Evolutionary conservation across 805 yeast genomes (phyloP).

Genomic region (Myxozyma kluyveri): DNA sequence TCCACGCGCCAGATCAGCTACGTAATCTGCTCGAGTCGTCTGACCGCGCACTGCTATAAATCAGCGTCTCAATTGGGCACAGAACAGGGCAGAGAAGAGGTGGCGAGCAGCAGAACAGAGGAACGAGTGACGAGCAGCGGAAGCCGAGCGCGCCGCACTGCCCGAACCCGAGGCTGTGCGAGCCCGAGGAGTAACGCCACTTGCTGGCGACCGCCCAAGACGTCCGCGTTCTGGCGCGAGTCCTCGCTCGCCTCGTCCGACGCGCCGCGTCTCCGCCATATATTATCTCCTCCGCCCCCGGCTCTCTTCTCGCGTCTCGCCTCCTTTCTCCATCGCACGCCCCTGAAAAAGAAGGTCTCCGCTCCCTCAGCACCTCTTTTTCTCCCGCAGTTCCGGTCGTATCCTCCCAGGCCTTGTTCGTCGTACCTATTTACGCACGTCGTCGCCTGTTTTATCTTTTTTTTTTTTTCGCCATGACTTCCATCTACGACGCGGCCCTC

Average conservation of each 20-base stretch:
- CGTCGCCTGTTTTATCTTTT: background rate
- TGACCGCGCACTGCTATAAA: too few species aligned
- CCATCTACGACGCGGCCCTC: constrained; percentile 14
- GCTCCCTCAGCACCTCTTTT: too few species aligned
- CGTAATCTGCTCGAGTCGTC: too few species aligned
- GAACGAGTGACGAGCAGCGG: too few species aligned
- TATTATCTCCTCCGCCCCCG: background rate
- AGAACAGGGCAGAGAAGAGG: too few species aligned
- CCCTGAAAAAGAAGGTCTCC: too few species aligned
- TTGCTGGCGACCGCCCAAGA: background rate
- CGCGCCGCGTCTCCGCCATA: background rate
- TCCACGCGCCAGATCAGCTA: too few species aligned
- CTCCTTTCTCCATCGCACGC: background rate
- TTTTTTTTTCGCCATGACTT: constrained; percentile 6
- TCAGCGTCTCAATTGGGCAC: too few species aligned
- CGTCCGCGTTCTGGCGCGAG: background rate
- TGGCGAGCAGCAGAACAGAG: too few species aligned
- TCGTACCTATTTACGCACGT: background rate
- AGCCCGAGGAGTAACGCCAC: background rate
- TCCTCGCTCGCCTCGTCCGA: background rate
- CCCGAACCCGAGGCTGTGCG: constrained; percentile 9
- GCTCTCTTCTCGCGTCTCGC: background rate
- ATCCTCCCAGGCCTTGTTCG: background rate
- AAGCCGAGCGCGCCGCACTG: background rate
- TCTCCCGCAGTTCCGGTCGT: background rate